Evolutionary conservation across 208 protist species (phyloP), one percentile per base, ranked within the genome.

Genomic region (Leishmania braziliensis): DNA sequence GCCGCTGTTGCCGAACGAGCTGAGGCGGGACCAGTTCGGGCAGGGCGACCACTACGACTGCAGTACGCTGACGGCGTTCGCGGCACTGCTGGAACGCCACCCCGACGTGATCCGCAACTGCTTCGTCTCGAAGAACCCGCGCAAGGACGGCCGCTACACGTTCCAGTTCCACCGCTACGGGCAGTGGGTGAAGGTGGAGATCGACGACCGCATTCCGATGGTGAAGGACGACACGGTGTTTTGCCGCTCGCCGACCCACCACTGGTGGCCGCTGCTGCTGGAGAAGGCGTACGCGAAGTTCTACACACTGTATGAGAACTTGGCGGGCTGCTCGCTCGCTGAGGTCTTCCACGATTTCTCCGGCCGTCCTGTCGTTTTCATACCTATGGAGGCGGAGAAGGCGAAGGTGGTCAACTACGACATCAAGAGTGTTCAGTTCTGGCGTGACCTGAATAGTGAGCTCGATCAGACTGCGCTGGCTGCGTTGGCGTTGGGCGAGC

Each of bases 221-320:
- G 86, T 89, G 43, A 90, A 92, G n/a, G 90, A 83, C 63, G 77
- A 86, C 70, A 89, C 90, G 72, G 76, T 94, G 63, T 95, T 88
- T 84, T 89, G 86, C 83, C 91, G 90, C 73, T 92, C 91, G 29
- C 90, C 90, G 48, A 93, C 88, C 50, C 82, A 82, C 62, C 88
- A 93, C 84, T 92, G 88, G 89, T 96, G 93, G 93, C 91, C 93
- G 73, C 82, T 91, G 82, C 81, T 88, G 84, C 88, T 91, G 82
- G 88, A 91, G 82, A 91, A 91, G 88, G 88, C 93, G 51, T 94
- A 96, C 84, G 93, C 93, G 54, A 96, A 96, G 87, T 93, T 95
- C 81, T 95, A 96, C 90, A 93, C 88, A 20, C 79, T 88, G 26
- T 96, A 93, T 77, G 68, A 91, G 16, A 92, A 91, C 77, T 46